phyloP scores from a whole-genome alignment of 1,284 basidiomycete species.

The Apiotrichum akiyoshidainum region DNA sequence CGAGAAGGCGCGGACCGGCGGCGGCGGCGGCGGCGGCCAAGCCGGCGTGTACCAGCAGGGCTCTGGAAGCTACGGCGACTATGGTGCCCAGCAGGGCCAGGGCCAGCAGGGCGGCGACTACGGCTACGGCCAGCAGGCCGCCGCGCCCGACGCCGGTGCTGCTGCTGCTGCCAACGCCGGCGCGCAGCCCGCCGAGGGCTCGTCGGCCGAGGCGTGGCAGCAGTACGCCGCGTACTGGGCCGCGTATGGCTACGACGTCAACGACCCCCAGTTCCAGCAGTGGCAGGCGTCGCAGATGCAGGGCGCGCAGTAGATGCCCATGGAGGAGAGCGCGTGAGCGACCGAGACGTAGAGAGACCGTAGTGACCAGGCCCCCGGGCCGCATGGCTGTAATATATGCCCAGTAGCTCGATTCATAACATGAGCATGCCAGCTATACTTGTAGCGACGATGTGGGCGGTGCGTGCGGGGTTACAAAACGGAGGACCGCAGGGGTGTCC shows the following conservation, averaged over 20 bases:
- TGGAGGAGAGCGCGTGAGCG: too few relatives aligned
- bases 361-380: background rate
- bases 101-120: conserved; percentile 7
- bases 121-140: conserved; percentile 42
- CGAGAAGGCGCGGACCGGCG: conserved; percentile 65
- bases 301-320: conserved; percentile 12
- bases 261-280: conserved; percentile 54
- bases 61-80: conserved; percentile 34
- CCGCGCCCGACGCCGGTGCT: conserved; percentile 37
- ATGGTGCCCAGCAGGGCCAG: conserved; percentile 35
- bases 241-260: conserved; percentile 84
- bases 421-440: conserved; percentile 4
- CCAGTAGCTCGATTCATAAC: background rate
- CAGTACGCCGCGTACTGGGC: conserved; percentile 57
- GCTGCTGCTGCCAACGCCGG: conserved; percentile 16
- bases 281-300: conserved; percentile 46
- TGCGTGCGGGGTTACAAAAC: too few relatives aligned
- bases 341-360: background rate
- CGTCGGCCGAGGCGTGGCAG: conserved; percentile 48
- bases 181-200: conserved; percentile 31
- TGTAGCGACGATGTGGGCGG: background rate
- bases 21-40: conserved; percentile 51
- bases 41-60: conserved; percentile 64
- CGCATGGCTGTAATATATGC: background rate
- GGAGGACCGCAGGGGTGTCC: too few relatives aligned